Percentiles rank a stretch among this genome's conserved stretches.
These are phyloP conservation scores for Cutaneotrichosporon cavernicola DNA, from an alignment of 1,284 basidiomycete species.

Conservation along the genomic window DNA sequence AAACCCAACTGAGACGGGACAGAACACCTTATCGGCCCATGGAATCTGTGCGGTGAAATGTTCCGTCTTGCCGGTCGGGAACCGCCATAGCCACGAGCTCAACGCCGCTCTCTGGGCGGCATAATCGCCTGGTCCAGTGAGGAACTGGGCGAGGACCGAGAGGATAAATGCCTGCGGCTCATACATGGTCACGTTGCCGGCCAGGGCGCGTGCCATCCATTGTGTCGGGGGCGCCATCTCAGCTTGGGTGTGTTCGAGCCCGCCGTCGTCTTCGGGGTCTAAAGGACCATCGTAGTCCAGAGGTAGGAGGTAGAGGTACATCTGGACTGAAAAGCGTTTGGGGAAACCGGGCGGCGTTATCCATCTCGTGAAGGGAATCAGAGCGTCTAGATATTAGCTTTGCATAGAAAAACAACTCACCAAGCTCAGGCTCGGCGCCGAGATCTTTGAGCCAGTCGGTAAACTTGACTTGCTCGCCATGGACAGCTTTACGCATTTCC, in stretches of 20 bases:
- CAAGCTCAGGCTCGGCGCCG: constrained; percentile 17
- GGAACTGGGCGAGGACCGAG: constrained; percentile 17
- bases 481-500: constrained; percentile 14
- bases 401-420: constrained; percentile 6
- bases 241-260: constrained; percentile 24
- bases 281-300: constrained; percentile 5
- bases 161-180: constrained; percentile 25
- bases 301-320: constrained; percentile 27
- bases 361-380: constrained; percentile 27
- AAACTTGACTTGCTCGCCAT: constrained; percentile 21
- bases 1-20: constrained; percentile 1
- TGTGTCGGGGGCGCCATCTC: constrained; percentile 5
- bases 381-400: constrained; percentile 14
- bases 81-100: constrained; percentile 9
- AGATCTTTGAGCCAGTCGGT: constrained; percentile 19
- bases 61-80: constrained; percentile 13
- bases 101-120: constrained; percentile 14
- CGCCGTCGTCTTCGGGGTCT: constrained; percentile 20
- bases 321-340: constrained; percentile 24
- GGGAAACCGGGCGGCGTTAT: constrained; percentile 19
- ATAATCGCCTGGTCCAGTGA: constrained; percentile 15
- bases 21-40: constrained; percentile 24
- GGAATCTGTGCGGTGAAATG: constrained; percentile 15
- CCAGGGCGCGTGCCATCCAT: constrained; percentile 14
- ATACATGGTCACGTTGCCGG: constrained; percentile 21